phyloP scores from a whole-genome alignment of 108 stramenopile species.

The Nitzschia sp. region DNA sequence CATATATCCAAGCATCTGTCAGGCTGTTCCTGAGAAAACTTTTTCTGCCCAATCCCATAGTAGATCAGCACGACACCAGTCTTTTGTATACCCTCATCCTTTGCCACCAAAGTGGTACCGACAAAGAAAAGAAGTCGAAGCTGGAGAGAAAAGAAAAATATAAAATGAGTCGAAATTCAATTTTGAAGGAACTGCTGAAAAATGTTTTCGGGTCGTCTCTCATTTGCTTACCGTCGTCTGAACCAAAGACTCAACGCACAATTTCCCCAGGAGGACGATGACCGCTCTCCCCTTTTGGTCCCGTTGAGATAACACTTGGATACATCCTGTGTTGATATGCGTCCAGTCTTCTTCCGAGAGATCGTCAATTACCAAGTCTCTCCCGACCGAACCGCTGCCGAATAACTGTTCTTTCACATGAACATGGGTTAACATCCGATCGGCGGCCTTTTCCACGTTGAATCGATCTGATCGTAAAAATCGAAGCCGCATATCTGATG shows the following conservation, averaged over 20 bases:
- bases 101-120: not conserved
- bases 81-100: conserved; percentile 23
- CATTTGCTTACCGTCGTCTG: not conserved
- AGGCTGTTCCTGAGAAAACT: not conserved
- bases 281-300: conserved; percentile 28
- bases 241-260: not conserved
- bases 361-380: conserved; percentile 11
- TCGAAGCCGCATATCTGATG: not conserved
- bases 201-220: not conserved
- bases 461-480: not conserved
- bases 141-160: not conserved
- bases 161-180: not conserved
- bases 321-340: conserved; percentile 1
- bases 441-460: not conserved
- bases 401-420: conserved; percentile 20
- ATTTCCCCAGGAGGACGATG: conserved; percentile 1
- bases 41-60: conserved; percentile 6
- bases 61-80: conserved; percentile 23
- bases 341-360: conserved; percentile 17
- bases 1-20: not conserved
- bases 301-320: conserved; percentile 23
- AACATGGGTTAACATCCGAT: conserved; percentile 12
- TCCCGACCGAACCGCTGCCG: conserved; percentile 8
- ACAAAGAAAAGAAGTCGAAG: conserved; percentile 11
- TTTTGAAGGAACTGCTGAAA: not conserved